phyloP scores from a whole-genome alignment of 495 filamentous ascomycete genomes.

The Aspergillus ellipticus region DNA sequence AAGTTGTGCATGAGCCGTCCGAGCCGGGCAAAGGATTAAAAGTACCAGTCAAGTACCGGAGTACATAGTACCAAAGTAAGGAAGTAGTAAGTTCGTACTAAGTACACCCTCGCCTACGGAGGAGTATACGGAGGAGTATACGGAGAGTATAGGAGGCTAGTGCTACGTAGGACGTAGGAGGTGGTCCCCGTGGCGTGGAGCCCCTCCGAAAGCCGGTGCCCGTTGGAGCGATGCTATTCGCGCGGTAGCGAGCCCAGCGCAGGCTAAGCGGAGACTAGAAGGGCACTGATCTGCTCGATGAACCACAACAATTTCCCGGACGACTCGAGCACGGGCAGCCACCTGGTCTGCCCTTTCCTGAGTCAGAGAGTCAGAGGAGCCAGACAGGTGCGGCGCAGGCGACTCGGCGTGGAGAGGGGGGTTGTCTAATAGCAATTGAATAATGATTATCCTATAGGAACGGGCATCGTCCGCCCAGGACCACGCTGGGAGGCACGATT shows the following conservation, averaged over 20 bases:
- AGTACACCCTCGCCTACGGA: too few relatives aligned
- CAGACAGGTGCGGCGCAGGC: too few relatives aligned
- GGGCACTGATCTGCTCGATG: not conserved
- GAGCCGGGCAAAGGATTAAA: too few relatives aligned
- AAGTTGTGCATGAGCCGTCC: not conserved
- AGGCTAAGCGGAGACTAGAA: constrained; percentile 2
- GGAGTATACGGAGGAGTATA: not conserved
- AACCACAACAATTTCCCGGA: not conserved
- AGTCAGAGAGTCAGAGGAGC: too few relatives aligned
- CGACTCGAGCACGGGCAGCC: not conserved
- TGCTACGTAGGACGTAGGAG: not conserved
- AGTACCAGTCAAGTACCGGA: too few relatives aligned
- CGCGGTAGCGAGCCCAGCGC: constrained; percentile 8
- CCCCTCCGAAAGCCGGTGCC: constrained; percentile 15
- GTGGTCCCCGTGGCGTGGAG: constrained; percentile 1
- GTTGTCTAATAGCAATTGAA: constrained; percentile 5
- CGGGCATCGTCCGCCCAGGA: not conserved
- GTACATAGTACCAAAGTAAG: too few relatives aligned
- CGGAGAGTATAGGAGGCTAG: not conserved
- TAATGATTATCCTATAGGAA: constrained; percentile 2
- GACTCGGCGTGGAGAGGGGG: not conserved
- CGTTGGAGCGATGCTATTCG: constrained; percentile 2
- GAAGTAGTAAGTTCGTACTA: too few relatives aligned
- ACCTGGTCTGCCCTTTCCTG: not conserved
- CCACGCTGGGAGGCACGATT: not conserved